Evolutionary conservation across 139 green algal genomes (phyloP), one percentile per base, ranked within the genome.

Genomic region (Micromonas commoda): DNA sequence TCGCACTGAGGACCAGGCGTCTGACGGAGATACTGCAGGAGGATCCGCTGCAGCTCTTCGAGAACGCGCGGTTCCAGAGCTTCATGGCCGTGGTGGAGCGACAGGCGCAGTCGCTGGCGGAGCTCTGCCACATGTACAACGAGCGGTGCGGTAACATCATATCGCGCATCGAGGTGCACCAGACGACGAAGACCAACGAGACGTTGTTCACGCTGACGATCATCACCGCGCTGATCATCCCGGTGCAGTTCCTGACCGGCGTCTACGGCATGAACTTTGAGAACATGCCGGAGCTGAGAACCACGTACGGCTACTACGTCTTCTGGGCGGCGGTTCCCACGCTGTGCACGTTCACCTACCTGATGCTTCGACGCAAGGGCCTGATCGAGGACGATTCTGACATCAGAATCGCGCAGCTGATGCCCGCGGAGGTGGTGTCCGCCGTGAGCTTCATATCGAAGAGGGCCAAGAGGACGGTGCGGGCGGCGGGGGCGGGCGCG

Each of bases 251-350:
- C 38, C 16, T 86, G 51, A 77, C 82, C 0, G 82, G 82, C 37
- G 65, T 86, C 3, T 86, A 82, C 53, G 80, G 77, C 38, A 85
- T 82, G 54, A 87, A 83, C 77, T 87, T 84, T 79, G 80, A 87
- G n/a, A 32, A 82, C 57, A 73, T 87, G 9, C 85, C 85, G 24
- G 83, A 87, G 66, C 80, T 85, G 6, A 35, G 79, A 20, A 85
- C 77, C 80, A 0, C 66, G 21, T 78, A 67, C 2, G 77, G 83
- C 66, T 86, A 86, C 79, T 21, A 33, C 1, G 80, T 79, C 57
- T 84, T 80, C 35, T 86, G 65, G 35, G 29, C 67, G 32, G 19
- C 16, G 20, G 16, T 38, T 16, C 23, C 29, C 6, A 75, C 67
- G 29, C 6, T 75, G 16, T 71, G 64, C n/a, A 31, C 64, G n/a